Conservation (phyloP, 2,329 filamentous ascomycete species). For the Xylaria sp. region DNA sequence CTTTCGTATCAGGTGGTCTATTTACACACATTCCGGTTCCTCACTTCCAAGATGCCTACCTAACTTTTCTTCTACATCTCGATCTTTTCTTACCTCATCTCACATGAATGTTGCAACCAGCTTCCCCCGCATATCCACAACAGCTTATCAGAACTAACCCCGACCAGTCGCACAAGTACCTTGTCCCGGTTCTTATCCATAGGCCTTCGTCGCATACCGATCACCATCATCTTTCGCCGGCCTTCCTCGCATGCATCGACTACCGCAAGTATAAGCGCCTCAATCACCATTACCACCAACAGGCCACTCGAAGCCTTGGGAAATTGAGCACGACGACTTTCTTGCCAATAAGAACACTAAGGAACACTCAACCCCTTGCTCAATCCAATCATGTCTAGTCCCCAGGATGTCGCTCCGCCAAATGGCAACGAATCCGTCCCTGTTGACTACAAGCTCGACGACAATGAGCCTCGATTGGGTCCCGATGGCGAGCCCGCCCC, state of each 20-base stretch:
- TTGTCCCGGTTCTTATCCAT: conserved; percentile 31
- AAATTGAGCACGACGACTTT: not conserved
- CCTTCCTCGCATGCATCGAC: conserved; percentile 21
- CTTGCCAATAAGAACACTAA: conserved; percentile 25
- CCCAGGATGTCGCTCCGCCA: conserved; percentile 62
- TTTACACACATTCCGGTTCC: not conserved
- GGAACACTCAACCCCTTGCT: conserved; percentile 25
- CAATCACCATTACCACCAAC: conserved; percentile 2
- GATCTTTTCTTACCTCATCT: conserved; percentile 25
- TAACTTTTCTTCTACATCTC: conserved; percentile 12
- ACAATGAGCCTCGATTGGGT: conserved; percentile 64
- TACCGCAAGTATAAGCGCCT: conserved; percentile 5
- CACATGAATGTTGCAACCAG: conserved; percentile 32
- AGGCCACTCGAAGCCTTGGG: not conserved
- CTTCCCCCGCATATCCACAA: conserved; percentile 37
- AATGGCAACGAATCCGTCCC: conserved; percentile 65
- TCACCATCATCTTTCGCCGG: conserved; percentile 16
- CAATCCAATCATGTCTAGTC: conserved; percentile 60
- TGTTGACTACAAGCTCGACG: conserved; percentile 70
- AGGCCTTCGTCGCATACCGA: conserved; percentile 30
- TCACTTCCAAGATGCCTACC: not conserved
- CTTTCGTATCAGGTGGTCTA: conserved; percentile 6
- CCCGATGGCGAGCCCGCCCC: conserved; percentile 79
- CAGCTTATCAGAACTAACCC: conserved; percentile 42
- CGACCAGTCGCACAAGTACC: conserved; percentile 32